Evolutionary conservation across 192 early-diverging fungal species (phyloP), one percentile per base, ranked within the genome.

Genomic region (Phlyctochytrium bullatum): DNA sequence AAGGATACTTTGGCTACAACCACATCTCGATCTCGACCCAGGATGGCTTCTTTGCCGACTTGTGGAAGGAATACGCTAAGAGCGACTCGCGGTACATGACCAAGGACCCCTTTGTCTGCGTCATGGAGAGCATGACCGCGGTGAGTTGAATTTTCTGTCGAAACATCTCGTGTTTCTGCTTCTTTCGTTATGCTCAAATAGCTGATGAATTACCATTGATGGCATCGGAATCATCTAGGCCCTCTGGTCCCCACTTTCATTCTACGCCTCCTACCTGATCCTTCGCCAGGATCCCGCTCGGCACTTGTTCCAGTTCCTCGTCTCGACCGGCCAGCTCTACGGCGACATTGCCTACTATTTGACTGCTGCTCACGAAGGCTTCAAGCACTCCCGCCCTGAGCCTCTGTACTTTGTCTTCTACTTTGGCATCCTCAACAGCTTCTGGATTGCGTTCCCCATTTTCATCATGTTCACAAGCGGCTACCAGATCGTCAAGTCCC

Each of bases 21-120:
- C 83, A 90, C 69, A 17, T 25, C 12, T 81, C 81, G 1, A 78
- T 98, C 56, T 88, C 89, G 0, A 87, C 83, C 3, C 85, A 90
- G 76, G 72, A 81, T 57, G 73, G 65, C 27, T 63, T 92, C 2
- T 52, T 94, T 35, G 91, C 83, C 3, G 84, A 94, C 40, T 64
- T 93, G 62, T 98, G 92, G 92, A 93, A 93, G 80, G 93, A 98
- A 76, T 98, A 98, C 77, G 72, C 92, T 0, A 78, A 87, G 64
- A 84, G 86, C 35, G 95, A 98, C 75, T 95, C 93, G 24, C 78
- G 93, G 35, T 98, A 98, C 73, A 77, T 96, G 82, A 81, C 83
- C 29, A 82, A 80, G 52, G 95, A 98, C 61, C 79, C 88, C 4
- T 90, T 93, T 64, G 89, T 94, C 1, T 72, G 90, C 27, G 83